Evolutionary conservation across 805 yeast genomes (phyloP).

Genomic region (Candida montana): DNA sequence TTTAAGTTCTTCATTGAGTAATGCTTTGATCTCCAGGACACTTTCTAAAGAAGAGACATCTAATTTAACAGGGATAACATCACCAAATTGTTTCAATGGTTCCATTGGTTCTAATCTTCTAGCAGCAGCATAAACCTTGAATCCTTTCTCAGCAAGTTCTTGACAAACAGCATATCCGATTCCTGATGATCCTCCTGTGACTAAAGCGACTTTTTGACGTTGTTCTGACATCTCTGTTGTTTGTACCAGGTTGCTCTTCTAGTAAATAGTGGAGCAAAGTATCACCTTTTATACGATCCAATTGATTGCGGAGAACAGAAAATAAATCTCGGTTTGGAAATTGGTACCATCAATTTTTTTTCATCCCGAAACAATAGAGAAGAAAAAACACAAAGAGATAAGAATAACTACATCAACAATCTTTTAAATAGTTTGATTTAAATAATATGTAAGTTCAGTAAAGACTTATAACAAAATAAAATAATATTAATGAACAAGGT

Average conservation of each 20-base stretch:
- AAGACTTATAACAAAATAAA: background rate
- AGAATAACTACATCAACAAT: too few species aligned
- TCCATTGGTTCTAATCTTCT: conserved; percentile 60
- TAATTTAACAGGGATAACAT: conserved; percentile 40
- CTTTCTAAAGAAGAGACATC: conserved; percentile 55
- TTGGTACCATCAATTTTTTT: too few species aligned
- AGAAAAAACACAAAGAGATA: too few species aligned
- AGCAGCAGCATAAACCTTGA: conserved; percentile 68
- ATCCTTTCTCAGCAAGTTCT: conserved; percentile 47
- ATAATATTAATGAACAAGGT: background rate
- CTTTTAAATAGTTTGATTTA: conserved; percentile 2
- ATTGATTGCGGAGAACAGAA: too few species aligned
- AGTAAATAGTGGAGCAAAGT: too few species aligned
- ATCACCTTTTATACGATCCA: too few species aligned
- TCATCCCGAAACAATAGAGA: too few species aligned
- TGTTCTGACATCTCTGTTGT: conserved; percentile 1
- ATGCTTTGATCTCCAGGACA: conserved; percentile 38
- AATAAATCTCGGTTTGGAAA: too few species aligned
- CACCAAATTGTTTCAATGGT: conserved; percentile 33
- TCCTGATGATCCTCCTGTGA: conserved; percentile 56
- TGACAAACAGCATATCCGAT: conserved; percentile 46
- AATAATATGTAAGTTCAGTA: conserved; percentile 1
- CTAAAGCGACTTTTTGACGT: conserved; percentile 31
- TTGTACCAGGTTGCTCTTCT: background rate
- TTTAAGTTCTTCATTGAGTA: conserved; percentile 34